Evolutionary conservation across 345 rosid species (phyloP).

Genomic region (Trapa bicornis): DNA sequence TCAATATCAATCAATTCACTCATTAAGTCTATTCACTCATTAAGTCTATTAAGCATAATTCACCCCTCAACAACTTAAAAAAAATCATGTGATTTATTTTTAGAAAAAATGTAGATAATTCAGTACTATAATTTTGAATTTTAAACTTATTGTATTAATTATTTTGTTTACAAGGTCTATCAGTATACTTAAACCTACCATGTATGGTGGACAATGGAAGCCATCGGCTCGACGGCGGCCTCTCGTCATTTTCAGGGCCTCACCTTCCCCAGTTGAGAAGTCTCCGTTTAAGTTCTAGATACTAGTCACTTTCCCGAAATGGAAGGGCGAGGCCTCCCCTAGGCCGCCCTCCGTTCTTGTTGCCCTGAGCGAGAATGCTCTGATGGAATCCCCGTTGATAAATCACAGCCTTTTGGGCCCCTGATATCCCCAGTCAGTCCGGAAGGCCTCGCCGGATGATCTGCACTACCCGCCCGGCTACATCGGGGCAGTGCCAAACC

Average conservation of each 20-base stretch:
- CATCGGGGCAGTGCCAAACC: slow-evolving; percentile 71
- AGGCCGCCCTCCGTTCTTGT: slow-evolving; percentile 9
- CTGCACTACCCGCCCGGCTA: slow-evolving; percentile 71
- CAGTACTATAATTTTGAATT: too few species aligned
- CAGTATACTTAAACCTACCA: too few species aligned
- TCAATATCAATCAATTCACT: too few species aligned
- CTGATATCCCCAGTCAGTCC: slow-evolving; percentile 7
- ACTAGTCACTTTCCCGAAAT: slow-evolving; percentile 16
- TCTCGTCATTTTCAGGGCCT: slow-evolving; percentile 5
- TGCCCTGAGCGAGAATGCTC: slow-evolving; percentile 10
- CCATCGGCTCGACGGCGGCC: slow-evolving; percentile 9
- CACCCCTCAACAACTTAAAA: too few species aligned
- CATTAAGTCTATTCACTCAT: too few species aligned
- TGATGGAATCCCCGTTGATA: slow-evolving; percentile 5
- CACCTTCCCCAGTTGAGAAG: background rate
- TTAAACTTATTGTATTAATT: too few species aligned
- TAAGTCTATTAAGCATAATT: too few species aligned
- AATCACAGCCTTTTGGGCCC: background rate
- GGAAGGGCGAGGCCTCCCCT: slow-evolving; percentile 15
- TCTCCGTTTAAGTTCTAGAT: slow-evolving; percentile 9
- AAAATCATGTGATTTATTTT: too few species aligned
- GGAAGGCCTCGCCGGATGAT: slow-evolving; percentile 40
- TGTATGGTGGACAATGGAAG: slow-evolving; percentile 6
- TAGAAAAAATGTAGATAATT: too few species aligned
- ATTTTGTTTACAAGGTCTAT: too few species aligned